Evolutionary conservation across 495 filamentous ascomycete genomes (phyloP), one percentile per base, ranked within the genome.

Genomic region (Neurospora pannonica): DNA sequence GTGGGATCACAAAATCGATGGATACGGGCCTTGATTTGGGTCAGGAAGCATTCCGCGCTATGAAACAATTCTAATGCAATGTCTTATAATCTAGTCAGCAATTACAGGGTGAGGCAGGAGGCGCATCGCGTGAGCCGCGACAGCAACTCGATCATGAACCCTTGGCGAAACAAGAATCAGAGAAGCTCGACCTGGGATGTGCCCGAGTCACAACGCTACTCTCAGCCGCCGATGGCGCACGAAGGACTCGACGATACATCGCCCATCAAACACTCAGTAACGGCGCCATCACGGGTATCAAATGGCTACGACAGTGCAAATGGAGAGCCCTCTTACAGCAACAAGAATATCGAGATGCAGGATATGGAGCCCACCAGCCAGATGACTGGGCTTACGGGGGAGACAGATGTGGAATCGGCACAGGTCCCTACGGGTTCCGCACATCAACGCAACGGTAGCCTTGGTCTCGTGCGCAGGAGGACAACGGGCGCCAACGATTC

Each of bases 91-190:
- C 38, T 71, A 84, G 83, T 83, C 60, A 84, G 83, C 71, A 78
- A 81, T 17, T 73, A 74, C 39, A 79, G 78, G 38, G 77, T 82
- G 72, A 82, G 77, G 75, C 74, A 75, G 5, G 73, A 76, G 71
- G 83, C 83, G 36, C 81, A 83, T 70, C 73, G 70, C 39, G 54
- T 81, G 75, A 77, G 79, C 24, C 78, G 82, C 34, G 71, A 77
- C 15, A 67, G 54, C 37, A 74, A 76, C 43, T 78, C 79, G 13
- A 71, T 31, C 70, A 81, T 37, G 36, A 84, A 83, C 73, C 81
- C 81, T 13, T 84, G 83, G 70, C 75, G 78, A 24, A 78, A 78
- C 34, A 78, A 79, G n/a, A 70, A 74, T 28, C 81, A 71, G 72
- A 71, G 71, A 31, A 38, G 42, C 43, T 34, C 74, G 28, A 79